Conservation (phyloP, 768 basidiomycete genomes). For the Rhizopogon vulgaris region DNA sequence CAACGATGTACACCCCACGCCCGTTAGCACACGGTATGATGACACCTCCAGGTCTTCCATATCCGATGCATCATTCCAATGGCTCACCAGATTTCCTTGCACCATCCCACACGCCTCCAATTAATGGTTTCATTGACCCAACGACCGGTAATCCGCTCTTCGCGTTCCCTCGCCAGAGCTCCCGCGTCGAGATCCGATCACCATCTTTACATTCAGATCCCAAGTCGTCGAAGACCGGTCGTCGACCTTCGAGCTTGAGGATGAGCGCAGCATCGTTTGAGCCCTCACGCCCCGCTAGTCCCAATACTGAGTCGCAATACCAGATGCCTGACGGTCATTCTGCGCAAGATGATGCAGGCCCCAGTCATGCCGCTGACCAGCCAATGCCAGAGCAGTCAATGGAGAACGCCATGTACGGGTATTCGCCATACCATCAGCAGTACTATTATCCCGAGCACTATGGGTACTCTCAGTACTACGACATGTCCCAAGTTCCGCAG, state of each 20-base stretch:
- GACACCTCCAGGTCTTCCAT: conserved; percentile 41
- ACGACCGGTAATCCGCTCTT: conserved; percentile 66
- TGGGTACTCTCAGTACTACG: conserved; percentile 60
- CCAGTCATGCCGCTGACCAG: conserved; percentile 9
- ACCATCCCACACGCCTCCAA: conserved; percentile 53
- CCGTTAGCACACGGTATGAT: conserved; percentile 54
- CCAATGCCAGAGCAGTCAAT: conserved; percentile 19
- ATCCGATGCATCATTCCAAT: conserved; percentile 53
- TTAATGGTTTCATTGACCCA: conserved; percentile 62
- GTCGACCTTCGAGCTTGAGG: conserved; percentile 38
- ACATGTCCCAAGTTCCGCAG: conserved; percentile 56
- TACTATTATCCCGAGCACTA: conserved; percentile 74
- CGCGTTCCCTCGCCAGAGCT: conserved; percentile 63
- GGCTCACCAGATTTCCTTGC: conserved; percentile 61
- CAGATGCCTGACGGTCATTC: conserved; percentile 11
- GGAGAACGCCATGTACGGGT: conserved; percentile 42
- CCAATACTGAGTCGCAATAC: conserved; percentile 12
- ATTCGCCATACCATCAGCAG: conserved; percentile 48
- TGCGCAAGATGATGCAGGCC: conserved; percentile 7
- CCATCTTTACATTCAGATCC: conserved; percentile 30
- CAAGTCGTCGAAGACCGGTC: conserved; percentile 17
- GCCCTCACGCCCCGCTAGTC: conserved; percentile 31
- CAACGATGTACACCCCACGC: conserved; percentile 62
- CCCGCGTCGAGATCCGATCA: conserved; percentile 70
- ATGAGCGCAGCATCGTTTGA: conserved; percentile 47